Conservation (phyloP, 441 rosid species). For the Biscutella laevigata region DNA sequence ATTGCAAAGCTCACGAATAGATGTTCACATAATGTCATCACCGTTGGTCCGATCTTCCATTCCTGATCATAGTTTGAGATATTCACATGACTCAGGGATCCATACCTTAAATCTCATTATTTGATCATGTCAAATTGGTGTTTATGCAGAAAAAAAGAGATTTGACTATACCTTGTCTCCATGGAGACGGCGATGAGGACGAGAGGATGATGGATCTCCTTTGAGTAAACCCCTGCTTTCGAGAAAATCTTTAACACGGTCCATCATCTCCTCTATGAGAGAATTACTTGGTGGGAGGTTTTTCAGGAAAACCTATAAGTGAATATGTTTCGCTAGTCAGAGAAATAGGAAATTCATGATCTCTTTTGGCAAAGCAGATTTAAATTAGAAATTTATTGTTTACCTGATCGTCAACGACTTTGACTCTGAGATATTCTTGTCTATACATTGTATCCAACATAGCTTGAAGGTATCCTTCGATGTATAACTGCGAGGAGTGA, state of each 20-base stretch:
- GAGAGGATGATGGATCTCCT: slow-evolving; percentile 82
- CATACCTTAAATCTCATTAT: neutral
- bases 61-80: slow-evolving; percentile 39
- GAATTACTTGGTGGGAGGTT: slow-evolving; percentile 85
- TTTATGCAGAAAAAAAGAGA: neutral
- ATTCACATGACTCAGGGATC: neutral
- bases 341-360: neutral
- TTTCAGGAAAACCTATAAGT: slow-evolving; percentile 63
- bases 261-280: slow-evolving; percentile 79
- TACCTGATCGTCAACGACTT: slow-evolving; percentile 91
- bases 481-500: slow-evolving; percentile 52
- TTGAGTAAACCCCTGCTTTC: slow-evolving; percentile 73
- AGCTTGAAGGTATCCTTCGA: slow-evolving; percentile 96
- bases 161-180: slow-evolving; percentile 61
- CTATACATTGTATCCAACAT: slow-evolving; percentile 81
- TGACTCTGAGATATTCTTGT: slow-evolving; percentile 91
- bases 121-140: neutral
- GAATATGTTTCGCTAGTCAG: slow-evolving; percentile 1
- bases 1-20: slow-evolving; percentile 86
- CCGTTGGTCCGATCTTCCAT: slow-evolving; percentile 81
- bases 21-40: slow-evolving; percentile 79
- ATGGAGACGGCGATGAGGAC: slow-evolving; percentile 53
- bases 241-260: slow-evolving; percentile 83
- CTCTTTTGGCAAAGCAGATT: neutral
- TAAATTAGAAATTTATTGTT: neutral